Conservation (phyloP, 73 alveolate genomes). For the Symbiodinium pilosum region DNA sequence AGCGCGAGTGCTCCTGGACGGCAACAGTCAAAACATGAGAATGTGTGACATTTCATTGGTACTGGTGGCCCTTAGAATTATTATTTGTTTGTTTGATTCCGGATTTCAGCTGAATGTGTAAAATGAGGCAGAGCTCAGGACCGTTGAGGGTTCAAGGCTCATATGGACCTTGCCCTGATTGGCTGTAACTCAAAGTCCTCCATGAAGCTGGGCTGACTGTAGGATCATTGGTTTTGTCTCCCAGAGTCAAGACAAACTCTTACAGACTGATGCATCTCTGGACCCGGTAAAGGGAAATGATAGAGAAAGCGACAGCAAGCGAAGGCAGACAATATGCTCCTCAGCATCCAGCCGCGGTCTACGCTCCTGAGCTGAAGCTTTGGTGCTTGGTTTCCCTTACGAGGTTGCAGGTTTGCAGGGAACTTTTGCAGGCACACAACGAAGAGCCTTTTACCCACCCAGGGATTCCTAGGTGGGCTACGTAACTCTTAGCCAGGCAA, state of each 20-base stretch:
- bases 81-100: too few species aligned
- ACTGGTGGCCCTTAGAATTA: too few species aligned
- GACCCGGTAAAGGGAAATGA: not conserved
- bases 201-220: not conserved
- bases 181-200: not conserved
- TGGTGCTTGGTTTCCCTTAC: too few species aligned
- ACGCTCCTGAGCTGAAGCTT: slow-evolving; percentile 23
- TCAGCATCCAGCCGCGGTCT: slow-evolving; percentile 48
- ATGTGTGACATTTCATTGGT: not conserved
- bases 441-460: not conserved
- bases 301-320: not conserved
- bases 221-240: not conserved
- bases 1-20: slow-evolving; percentile 30
- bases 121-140: not conserved
- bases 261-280: not conserved
- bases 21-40: not conserved
- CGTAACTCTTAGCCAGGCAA: too few species aligned
- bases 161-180: not conserved
- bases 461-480: too few species aligned
- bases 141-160: not conserved
- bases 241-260: not conserved
- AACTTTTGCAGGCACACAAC: not conserved
- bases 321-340: slow-evolving; percentile 58
- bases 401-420: not conserved
- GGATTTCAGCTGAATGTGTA: too few species aligned